Evolutionary conservation across 352 stramenopile species (phyloP).

Genomic region (Pelagophyceae sp.): DNA sequence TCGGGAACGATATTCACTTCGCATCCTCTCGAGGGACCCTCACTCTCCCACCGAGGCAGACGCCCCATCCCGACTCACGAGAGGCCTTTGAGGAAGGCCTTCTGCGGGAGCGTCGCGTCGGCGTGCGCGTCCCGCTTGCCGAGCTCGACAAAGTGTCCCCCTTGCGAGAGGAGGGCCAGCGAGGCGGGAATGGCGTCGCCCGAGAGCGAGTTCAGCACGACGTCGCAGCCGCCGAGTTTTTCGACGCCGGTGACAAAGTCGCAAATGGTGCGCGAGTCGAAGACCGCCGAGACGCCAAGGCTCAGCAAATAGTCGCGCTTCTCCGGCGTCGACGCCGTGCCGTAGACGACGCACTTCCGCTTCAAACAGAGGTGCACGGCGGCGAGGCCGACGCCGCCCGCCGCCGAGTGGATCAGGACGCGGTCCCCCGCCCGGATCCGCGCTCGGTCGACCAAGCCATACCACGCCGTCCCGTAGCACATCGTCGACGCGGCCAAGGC

Average conservation of each 20-base stretch:
- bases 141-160: slow-evolving; percentile 17
- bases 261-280: slow-evolving; percentile 13
- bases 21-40: too few relatives aligned
- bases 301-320: slow-evolving; percentile 17
- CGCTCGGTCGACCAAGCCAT: slow-evolving; percentile 15
- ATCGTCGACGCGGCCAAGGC: background rate
- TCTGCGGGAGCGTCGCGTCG: background rate
- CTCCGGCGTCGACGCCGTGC: slow-evolving; percentile 19
- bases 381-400: slow-evolving; percentile 18
- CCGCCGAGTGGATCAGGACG: slow-evolving; percentile 22
- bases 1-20: too few relatives aligned
- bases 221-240: slow-evolving; percentile 3
- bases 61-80: too few relatives aligned
- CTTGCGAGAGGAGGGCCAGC: background rate
- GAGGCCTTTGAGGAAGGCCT: slow-evolving; percentile 19
- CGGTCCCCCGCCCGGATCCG: slow-evolving; percentile 19
- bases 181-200: slow-evolving; percentile 9
- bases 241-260: background rate
- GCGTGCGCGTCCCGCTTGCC: slow-evolving; percentile 18
- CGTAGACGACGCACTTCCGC: background rate
- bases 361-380: slow-evolving; percentile 4
- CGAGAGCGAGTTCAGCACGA: slow-evolving; percentile 21
- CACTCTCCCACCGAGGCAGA: too few relatives aligned
- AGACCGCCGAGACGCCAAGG: slow-evolving; percentile 8
- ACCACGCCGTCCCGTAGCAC: background rate